Conservation (phyloP, 371 early-diverging fungal species). For the Mortierella sp. region DNA sequence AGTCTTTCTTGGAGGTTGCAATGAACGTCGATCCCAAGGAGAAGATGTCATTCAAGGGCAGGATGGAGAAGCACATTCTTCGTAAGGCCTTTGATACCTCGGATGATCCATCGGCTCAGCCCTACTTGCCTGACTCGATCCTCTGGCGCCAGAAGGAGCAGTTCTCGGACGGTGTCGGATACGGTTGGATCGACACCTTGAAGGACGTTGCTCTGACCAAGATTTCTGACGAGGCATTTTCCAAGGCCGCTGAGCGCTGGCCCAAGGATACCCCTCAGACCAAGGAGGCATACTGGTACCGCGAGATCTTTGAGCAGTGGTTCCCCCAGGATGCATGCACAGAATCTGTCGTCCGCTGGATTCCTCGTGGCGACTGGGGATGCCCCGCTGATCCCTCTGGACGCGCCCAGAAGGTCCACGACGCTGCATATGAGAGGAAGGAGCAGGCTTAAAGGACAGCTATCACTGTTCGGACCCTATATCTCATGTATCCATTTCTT, state of each 20-base stretch:
- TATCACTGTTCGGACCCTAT: too few species aligned
- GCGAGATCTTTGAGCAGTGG: constrained; percentile 90
- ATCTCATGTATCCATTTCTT: too few species aligned
- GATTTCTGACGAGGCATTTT: constrained; percentile 84
- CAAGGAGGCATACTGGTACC: constrained; percentile 96
- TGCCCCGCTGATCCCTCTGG: constrained; percentile 97
- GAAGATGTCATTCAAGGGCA: constrained; percentile 77
- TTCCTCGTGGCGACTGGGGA: constrained; percentile 97
- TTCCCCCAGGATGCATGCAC: constrained; percentile 93
- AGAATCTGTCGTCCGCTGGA: constrained; percentile 93
- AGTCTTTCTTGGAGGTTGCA: constrained; percentile 86
- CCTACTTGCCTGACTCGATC: constrained; percentile 91
- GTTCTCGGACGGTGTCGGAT: constrained; percentile 98
- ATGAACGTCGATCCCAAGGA: constrained; percentile 86
- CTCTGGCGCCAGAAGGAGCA: constrained; percentile 99
- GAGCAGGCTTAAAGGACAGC: constrained; percentile 2
- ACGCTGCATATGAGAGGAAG: constrained; percentile 68
- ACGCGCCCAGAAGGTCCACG: constrained; percentile 94
- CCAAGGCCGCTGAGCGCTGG: constrained; percentile 76
- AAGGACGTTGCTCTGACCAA: constrained; percentile 76
- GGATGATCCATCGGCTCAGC: constrained; percentile 71
- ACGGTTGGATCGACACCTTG: constrained; percentile 95
- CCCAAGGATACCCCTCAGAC: constrained; percentile 91
- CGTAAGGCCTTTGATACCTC: constrained; percentile 87
- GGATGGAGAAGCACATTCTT: constrained; percentile 91